Evolutionary conservation across 2,329 filamentous ascomycete genomes (phyloP), one percentile per base, ranked within the genome.

Genomic region (Neocucurbitaria cava): DNA sequence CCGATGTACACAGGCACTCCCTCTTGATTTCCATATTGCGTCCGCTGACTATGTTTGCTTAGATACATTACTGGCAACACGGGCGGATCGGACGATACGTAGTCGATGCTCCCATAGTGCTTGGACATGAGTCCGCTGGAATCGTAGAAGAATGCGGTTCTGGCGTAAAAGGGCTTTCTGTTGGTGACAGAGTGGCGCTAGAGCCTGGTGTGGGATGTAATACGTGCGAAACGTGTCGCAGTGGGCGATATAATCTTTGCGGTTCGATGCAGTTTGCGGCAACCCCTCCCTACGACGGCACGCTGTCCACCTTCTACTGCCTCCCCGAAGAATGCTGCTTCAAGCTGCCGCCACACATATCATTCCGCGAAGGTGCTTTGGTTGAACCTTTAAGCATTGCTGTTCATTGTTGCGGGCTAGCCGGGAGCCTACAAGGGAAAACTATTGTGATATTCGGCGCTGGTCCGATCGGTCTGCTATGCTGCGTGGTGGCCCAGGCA

Each of bases 401-500:
- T 18, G 61, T 65, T 31, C 64, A 67, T 54, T 47, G 58, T 18
- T 38, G 35, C n/a, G 18, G 35, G 35, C 35, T 38, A 5, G 35
- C 35, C 11, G 35, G 46, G 15, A 40, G 38, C 17, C 7, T 44
- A 8, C 40, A 48, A 20, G 75, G 75, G 0, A 60, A 73, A 41
- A 67, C 52, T 10, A 71, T 78, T 0, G 69, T 77, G 8, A 71
- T 79, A 9, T 77, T 78, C 45, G 77, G 77, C 5, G 69, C 70
- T 23, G 77, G 77, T 1, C 76, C 77, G 0, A 89, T 96, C 6
- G 92, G 92, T 3, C 81, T 96, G 36, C 82, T 96, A 35, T 95
- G 91, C 78, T 89, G 87, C 28, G 90, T 91, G 5, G 92, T 96
- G 3, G 90, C 91, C 8, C 85, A 82, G 61, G 87, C 90, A 0